These are phyloP conservation scores for Linum tenue DNA, from an alignment of 345 rosid species.

Conservation along the genomic window DNA sequence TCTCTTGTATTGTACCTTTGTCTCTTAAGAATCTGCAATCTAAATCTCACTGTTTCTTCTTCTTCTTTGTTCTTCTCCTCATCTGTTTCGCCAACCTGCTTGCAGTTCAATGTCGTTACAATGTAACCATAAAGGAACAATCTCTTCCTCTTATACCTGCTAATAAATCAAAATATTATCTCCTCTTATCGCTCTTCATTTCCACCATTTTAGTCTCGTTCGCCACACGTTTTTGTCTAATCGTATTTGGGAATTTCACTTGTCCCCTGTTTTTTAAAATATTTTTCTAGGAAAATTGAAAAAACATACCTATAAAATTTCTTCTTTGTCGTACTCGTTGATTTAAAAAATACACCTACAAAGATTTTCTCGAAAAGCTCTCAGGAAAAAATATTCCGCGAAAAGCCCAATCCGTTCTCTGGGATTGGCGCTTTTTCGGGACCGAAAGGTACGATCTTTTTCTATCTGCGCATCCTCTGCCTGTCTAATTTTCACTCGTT, in stretches of 20 bases:
- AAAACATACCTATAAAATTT: too few species aligned
- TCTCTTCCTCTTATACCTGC: neutral
- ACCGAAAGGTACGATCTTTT: conserved; percentile 1
- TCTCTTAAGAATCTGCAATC: neutral
- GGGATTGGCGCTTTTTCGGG: neutral
- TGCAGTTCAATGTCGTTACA: neutral
- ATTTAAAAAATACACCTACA: too few species aligned
- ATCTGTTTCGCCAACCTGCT: neutral
- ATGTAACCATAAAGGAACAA: neutral
- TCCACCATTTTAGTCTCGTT: neutral
- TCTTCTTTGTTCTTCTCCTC: neutral
- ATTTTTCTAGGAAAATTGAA: too few species aligned
- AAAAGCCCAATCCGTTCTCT: too few species aligned
- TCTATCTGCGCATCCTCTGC: neutral
- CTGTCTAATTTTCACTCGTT: neutral
- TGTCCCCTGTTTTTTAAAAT: too few species aligned
- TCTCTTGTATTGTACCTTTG: neutral
- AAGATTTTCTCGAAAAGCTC: too few species aligned
- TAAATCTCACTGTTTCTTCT: neutral
- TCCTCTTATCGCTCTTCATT: neutral
- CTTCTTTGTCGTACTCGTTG: too few species aligned
- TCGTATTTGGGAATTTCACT: too few species aligned
- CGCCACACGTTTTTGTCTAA: too few species aligned
- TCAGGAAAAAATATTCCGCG: too few species aligned
- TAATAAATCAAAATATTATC: neutral